phyloP scores from a whole-genome alignment of 163 green algal genomes.

The Trebouxia gelatinosa region DNA sequence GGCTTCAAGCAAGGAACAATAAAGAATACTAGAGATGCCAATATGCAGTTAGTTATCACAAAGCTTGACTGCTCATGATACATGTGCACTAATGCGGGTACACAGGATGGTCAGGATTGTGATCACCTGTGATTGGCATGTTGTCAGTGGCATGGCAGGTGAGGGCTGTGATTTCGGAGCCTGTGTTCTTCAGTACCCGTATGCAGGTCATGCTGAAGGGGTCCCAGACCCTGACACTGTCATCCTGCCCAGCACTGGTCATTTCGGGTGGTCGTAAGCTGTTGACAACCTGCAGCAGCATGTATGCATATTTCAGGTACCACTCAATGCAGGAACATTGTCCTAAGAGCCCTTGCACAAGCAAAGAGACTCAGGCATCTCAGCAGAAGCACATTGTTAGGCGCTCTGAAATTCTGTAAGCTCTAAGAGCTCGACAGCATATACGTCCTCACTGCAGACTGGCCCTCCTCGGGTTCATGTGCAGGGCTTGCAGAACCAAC shows the following conservation, averaged over 20 bases:
- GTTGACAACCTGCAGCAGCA: background rate
- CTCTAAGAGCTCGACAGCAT: too few species aligned
- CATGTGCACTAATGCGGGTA: too few species aligned
- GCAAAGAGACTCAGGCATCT: background rate
- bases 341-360: background rate
- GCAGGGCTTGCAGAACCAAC: too few species aligned
- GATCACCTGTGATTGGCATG: conserved; percentile 57
- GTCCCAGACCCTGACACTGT: conserved; percentile 65
- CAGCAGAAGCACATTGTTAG: background rate
- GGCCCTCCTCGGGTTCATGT: too few species aligned
- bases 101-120: too few species aligned
- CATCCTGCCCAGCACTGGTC: conserved; percentile 56
- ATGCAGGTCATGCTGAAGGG: conserved; percentile 63
- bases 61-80: too few species aligned
- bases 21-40: too few species aligned
- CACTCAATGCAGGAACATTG: too few species aligned
- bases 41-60: too few species aligned
- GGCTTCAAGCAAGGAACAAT: too few species aligned
- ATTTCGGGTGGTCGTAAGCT: conserved; percentile 54
- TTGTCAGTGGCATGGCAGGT: conserved; percentile 60
- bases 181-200: conserved; percentile 41
- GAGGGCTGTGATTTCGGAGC: conserved; percentile 58
- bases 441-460: too few species aligned
- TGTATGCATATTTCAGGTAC: too few species aligned
- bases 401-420: background rate